phyloP scores from a whole-genome alignment of 768 basidiomycete species.

The Coprinopsis strossmayeri region DNA sequence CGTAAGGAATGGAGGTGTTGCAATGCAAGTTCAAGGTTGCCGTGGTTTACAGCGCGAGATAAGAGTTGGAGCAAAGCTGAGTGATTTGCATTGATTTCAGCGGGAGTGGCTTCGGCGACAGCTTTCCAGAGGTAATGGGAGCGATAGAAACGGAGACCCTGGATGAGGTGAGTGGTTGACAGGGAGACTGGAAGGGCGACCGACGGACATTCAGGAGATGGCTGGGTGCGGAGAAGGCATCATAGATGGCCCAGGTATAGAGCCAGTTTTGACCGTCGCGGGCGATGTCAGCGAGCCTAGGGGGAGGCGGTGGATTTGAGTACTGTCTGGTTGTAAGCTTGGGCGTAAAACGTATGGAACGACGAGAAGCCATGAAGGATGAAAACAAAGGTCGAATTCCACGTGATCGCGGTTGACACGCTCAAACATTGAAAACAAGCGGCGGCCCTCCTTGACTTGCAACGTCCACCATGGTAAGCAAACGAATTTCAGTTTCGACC shows the following conservation, averaged over 20 bases:
- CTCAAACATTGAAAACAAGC: neutral
- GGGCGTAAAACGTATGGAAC: too few species aligned
- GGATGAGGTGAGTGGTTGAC: neutral
- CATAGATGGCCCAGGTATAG: neutral
- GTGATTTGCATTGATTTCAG: neutral
- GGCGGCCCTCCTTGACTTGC: neutral
- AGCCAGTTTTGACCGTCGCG: neutral
- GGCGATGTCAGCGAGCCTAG: too few species aligned
- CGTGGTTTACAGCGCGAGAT: neutral
- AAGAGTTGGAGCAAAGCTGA: neutral
- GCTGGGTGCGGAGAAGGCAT: neutral
- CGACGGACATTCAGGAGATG: neutral
- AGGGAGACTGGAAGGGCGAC: neutral
- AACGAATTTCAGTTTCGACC: neutral
- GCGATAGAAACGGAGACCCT: neutral
- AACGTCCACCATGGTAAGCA: conserved; percentile 8
- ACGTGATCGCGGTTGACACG: neutral
- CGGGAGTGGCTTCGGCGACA: neutral
- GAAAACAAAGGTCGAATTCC: too few species aligned
- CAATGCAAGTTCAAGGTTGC: neutral
- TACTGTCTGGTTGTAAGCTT: too few species aligned
- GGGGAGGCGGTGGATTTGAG: too few species aligned
- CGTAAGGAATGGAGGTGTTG: neutral
- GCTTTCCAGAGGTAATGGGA: neutral
- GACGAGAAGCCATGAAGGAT: too few species aligned